A percentile compares a stretch with the other conserved stretches of the same genome.
Evolutionary conservation across 1,284 basidiomycete genomes (phyloP).

Genomic region (Cystobasidium sp.): DNA sequence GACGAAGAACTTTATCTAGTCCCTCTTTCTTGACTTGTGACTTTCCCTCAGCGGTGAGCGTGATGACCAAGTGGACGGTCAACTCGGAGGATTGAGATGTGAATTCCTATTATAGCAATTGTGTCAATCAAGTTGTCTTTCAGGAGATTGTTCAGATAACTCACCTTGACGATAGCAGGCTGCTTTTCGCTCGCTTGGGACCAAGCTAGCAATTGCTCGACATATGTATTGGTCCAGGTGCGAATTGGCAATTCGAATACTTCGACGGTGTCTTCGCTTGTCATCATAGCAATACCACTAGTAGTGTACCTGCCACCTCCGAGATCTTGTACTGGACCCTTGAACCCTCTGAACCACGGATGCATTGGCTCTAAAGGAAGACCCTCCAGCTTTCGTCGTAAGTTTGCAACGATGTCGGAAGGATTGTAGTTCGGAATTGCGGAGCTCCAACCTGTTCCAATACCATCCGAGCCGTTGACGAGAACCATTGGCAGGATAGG

Average conservation of each 20-base stretch:
- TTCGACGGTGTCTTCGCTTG: conserved; percentile 86
- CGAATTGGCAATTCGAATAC: conserved; percentile 96
- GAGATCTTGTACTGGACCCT: conserved; percentile 79
- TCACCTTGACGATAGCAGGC: conserved; percentile 63
- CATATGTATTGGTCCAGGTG: conserved; percentile 92
- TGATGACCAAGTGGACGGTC: conserved; percentile 87
- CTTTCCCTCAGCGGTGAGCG: conserved; percentile 78
- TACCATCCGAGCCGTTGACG: conserved; percentile 95
- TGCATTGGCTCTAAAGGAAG: conserved; percentile 84
- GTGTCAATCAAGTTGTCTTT: too few relatives aligned
- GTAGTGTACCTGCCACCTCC: conserved; percentile 88
- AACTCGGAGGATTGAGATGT: conserved; percentile 67
- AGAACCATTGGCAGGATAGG: conserved; percentile 87
- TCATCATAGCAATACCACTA: conserved; percentile 73
- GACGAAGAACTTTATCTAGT: conserved; percentile 87
- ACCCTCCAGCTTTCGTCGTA: conserved; percentile 82
- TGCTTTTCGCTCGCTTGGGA: conserved; percentile 67
- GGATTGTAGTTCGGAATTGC: conserved; percentile 93
- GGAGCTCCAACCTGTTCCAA: conserved; percentile 98
- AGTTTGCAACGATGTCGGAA: conserved; percentile 82
- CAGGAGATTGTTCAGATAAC: too few relatives aligned
- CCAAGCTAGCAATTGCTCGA: conserved; percentile 80
- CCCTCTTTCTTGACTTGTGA: conserved; percentile 88
- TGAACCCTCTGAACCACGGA: conserved; percentile 97
- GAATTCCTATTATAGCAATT: conserved; percentile 16